phyloP scores from a whole-genome alignment of 148 eudicot species.

The Salicornia ramosissima region DNA sequence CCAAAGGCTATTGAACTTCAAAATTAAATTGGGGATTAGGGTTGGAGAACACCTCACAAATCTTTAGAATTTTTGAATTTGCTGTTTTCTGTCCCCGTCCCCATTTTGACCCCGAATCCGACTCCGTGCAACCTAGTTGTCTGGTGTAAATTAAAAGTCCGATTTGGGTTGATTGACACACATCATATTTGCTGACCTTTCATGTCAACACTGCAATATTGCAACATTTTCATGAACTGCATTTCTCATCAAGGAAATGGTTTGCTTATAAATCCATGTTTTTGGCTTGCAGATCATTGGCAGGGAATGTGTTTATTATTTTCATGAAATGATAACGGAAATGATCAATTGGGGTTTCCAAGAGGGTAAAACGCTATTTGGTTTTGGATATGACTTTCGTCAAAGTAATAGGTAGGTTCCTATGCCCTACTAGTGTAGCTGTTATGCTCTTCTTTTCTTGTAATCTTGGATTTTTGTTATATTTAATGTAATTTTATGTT shows the following conservation, averaged over 20 bases:
- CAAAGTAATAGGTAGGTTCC: constrained; percentile 84
- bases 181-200: background rate
- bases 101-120: too few species aligned
- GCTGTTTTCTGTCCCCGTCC: too few species aligned
- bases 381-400: constrained; percentile 99
- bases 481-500: background rate
- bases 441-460: too few species aligned
- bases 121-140: too few species aligned
- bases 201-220: background rate
- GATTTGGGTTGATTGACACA: background rate
- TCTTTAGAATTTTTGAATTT: too few species aligned
- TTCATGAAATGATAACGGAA: constrained; percentile 93
- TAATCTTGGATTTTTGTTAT: background rate
- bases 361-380: constrained; percentile 96
- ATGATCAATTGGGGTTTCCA: constrained; percentile 89
- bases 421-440: background rate
- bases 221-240: background rate
- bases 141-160: too few species aligned
- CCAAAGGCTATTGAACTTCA: too few species aligned
- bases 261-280: background rate
- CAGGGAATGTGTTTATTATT: constrained; percentile 69
- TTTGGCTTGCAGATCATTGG: constrained; percentile 59
- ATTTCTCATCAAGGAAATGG: background rate
- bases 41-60: too few species aligned
- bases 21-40: too few species aligned